phyloP scores from a whole-genome alignment of 2,329 filamentous ascomycete genomes.

The Colletotrichum aenigma region DNA sequence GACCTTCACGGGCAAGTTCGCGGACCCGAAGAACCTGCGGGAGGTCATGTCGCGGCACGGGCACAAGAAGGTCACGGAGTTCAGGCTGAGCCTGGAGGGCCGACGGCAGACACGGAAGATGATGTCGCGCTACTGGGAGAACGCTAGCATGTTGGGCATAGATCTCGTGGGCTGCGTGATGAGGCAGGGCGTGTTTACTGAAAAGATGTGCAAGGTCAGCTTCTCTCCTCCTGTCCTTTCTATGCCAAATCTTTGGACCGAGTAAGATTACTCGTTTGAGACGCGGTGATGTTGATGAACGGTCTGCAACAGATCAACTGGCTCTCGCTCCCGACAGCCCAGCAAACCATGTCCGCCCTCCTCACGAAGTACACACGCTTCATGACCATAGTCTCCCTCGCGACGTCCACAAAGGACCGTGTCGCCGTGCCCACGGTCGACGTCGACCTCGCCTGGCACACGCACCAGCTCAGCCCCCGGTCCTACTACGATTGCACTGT shows the following conservation, averaged over 20 bases:
- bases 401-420: conserved; percentile 35
- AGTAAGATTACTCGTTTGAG: background rate
- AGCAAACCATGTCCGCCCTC: conserved; percentile 62
- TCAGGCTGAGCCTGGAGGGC: conserved; percentile 23
- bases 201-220: conserved; percentile 28
- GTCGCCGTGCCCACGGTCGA: conserved; percentile 70
- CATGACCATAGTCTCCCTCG: conserved; percentile 54
- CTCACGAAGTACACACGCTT: conserved; percentile 67
- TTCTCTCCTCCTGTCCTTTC: fast-evolving
- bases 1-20: conserved; percentile 18
- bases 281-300: fast-evolving
- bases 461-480: conserved; percentile 68
- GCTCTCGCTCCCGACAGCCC: conserved; percentile 68
- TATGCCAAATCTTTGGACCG: background rate
- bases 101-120: conserved; percentile 38
- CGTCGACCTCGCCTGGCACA: conserved; percentile 76
- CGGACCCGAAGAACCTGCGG: conserved; percentile 1
- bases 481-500: conserved; percentile 64
- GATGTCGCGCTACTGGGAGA: conserved; percentile 48
- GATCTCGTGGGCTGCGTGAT: conserved; percentile 45
- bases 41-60: background rate
- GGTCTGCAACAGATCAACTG: conserved; percentile 60
- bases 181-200: conserved; percentile 43
- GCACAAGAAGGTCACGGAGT: background rate
- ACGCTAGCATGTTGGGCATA: conserved; percentile 38